Evolutionary conservation across 345 rosid species (phyloP), one percentile per base, ranked within the genome.

Genomic region (Mallotus nudiflorus): DNA sequence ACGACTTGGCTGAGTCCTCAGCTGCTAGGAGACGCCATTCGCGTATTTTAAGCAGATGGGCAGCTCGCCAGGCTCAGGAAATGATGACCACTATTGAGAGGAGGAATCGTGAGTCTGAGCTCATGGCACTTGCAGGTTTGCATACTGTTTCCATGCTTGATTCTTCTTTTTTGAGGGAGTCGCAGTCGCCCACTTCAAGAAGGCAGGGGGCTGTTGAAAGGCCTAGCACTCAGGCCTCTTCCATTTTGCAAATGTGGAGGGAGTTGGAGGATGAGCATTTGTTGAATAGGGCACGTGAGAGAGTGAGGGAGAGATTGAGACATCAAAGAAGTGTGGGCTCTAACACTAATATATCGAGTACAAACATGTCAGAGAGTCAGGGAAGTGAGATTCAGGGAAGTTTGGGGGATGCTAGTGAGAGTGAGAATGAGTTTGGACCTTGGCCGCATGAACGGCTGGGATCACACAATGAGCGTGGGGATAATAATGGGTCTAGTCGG

Each of bases 221-320:
- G 82, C 98, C 99, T 0, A 91, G 72, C 58, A 92, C 95, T 70
- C 96, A 73, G 74, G 95, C 99, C 7, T 96, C 99, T 66, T 60
- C 93, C 9, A 96, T 96, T 69, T 55, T 92, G 83, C 97, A 84
- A 68, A 92, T 96, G 99, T 96, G 99, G 99, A 83, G 99, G 82
- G 99, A 96, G 85, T 77, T 96, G 85, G 99, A 96, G 83, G 99
- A 96, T 77, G 99, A 88, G 72, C 99, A 96, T 77, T 61, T 89
- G 77, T 78, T 95, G 82, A 89, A 76, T 70, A 85, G 98, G 82
- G 96, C 96, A 1, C 88, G 91, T 9, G 98, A 72, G 68, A 89
- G 95, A 75, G 91, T 86, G 63, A 88, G 97, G 74, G 96, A 73
- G 70, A 85, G 97, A 70, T 71, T 91, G 86, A 88, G 98, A 85